A percentile compares a stretch with the other conserved stretches of the same genome.
Conservation (phyloP, 257 asterid genomes). For the Solanum sparsipilum region DNA sequence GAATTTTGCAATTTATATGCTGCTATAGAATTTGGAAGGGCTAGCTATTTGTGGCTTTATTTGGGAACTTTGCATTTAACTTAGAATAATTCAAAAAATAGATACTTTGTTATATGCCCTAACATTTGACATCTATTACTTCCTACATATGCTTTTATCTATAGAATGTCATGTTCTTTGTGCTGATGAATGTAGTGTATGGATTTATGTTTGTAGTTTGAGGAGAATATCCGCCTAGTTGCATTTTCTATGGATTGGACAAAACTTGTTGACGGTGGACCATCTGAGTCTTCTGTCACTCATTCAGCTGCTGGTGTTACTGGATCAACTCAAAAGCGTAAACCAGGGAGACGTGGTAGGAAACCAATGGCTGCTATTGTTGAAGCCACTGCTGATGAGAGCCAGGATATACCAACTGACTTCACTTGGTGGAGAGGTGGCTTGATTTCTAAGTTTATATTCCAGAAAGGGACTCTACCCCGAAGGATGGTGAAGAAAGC, state of each 20-base stretch:
- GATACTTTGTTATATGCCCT: not conserved
- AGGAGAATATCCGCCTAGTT: conserved; percentile 57
- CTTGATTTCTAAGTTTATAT: conserved; percentile 33
- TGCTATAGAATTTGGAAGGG: not conserved
- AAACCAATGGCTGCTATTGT: conserved; percentile 27
- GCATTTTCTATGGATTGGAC: conserved; percentile 74
- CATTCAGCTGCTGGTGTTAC: conserved; percentile 33
- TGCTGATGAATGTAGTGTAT: conserved; percentile 12
- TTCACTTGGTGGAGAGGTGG: conserved; percentile 84
- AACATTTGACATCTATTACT: not conserved
- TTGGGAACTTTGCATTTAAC: not conserved
- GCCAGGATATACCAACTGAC: conserved; percentile 22
- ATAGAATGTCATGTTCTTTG: not conserved
- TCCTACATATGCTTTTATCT: not conserved
- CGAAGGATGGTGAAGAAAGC: conserved; percentile 33
- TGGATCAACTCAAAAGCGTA: conserved; percentile 60
- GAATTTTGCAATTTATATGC: not conserved
- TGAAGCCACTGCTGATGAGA: conserved; percentile 36
- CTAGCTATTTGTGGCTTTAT: not conserved
- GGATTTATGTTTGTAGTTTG: conserved; percentile 43
- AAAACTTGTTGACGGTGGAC: conserved; percentile 46
- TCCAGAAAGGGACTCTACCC: conserved; percentile 58
- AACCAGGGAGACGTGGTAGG: conserved; percentile 75
- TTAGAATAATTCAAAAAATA: not conserved
- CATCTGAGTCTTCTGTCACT: conserved; percentile 36